These are phyloP conservation scores for Triadica sebifera DNA, from an alignment of 345 rosid genomes.

Conservation along the genomic window DNA sequence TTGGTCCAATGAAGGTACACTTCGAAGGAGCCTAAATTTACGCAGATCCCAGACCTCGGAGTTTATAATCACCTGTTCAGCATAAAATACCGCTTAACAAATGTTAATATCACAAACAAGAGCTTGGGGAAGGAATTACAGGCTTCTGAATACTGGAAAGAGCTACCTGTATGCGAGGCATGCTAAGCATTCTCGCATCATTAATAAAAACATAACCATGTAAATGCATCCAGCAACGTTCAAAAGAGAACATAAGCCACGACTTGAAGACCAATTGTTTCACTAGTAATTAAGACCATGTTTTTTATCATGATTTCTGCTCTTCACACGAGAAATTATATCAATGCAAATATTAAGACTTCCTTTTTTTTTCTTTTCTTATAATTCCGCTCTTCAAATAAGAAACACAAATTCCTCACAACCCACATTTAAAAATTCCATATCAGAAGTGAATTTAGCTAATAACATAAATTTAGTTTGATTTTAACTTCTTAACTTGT, in stretches of 20 bases:
- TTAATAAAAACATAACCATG: not conserved
- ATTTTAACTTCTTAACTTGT: not conserved
- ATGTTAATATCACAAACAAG: not conserved
- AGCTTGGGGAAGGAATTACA: not conserved
- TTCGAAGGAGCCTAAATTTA: slow-evolving; percentile 73
- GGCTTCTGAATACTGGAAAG: not conserved
- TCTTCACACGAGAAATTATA: not conserved
- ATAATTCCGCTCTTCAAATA: not conserved
- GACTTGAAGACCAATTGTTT: not conserved
- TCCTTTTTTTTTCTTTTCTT: not conserved
- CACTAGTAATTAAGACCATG: not conserved
- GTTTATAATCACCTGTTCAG: slow-evolving; percentile 76
- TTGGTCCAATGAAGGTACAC: slow-evolving; percentile 92
- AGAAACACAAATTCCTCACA: not conserved
- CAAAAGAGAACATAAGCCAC: not conserved
- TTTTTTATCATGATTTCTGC: not conserved
- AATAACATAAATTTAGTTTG: not conserved
- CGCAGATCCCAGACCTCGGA: slow-evolving; percentile 99
- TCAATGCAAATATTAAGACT: not conserved
- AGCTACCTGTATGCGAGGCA: not conserved
- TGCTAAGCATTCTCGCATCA: not conserved
- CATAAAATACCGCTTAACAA: slow-evolving; percentile 3
- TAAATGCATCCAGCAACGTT: not conserved
- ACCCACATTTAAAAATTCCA: not conserved
- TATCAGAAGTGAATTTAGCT: not conserved